phyloP scores from a whole-genome alignment of 768 basidiomycete genomes.

The Postia placenta region DNA sequence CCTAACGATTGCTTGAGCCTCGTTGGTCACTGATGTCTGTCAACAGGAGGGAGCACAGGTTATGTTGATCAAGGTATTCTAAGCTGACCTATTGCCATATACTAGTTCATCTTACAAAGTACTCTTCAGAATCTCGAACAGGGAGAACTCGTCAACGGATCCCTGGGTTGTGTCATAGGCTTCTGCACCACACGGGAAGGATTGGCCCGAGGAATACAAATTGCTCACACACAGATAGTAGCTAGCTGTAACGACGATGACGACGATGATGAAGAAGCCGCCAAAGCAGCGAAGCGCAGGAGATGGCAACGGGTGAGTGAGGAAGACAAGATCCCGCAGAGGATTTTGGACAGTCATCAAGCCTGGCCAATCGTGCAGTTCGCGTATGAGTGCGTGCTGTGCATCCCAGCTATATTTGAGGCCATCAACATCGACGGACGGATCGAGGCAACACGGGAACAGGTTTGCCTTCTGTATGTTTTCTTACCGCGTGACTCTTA shows the following conservation, averaged over 20 bases:
- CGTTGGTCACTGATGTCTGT: not conserved
- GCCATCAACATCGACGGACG: constrained; percentile 53
- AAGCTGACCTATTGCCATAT: not conserved
- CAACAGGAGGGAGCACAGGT: constrained; percentile 75
- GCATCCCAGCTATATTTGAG: constrained; percentile 55
- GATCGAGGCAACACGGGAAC: constrained; percentile 53
- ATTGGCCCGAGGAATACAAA: constrained; percentile 26
- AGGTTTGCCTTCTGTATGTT: constrained; percentile 31
- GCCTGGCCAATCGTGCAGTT: constrained; percentile 61
- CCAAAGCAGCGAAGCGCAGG: not conserved
- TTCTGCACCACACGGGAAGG: constrained; percentile 32
- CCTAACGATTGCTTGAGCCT: not conserved
- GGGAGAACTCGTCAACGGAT: constrained; percentile 67
- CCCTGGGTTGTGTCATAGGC: constrained; percentile 38
- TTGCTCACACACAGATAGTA: constrained; percentile 13
- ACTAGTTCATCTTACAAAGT: not conserved
- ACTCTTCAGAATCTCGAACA: constrained; percentile 56
- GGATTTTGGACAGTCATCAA: not conserved
- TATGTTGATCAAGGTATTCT: constrained; percentile 69
- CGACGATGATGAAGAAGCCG: no score
- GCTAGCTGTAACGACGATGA: no score
- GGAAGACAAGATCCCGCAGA: not conserved
- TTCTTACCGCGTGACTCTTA: not conserved
- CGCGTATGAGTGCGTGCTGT: constrained; percentile 41
- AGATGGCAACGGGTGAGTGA: constrained; percentile 6